A percentile compares a stretch with the other conserved stretches of the same genome.
Evolutionary conservation across 208 protist genomes (phyloP).

Genomic region (Trypanosoma boissoni): DNA sequence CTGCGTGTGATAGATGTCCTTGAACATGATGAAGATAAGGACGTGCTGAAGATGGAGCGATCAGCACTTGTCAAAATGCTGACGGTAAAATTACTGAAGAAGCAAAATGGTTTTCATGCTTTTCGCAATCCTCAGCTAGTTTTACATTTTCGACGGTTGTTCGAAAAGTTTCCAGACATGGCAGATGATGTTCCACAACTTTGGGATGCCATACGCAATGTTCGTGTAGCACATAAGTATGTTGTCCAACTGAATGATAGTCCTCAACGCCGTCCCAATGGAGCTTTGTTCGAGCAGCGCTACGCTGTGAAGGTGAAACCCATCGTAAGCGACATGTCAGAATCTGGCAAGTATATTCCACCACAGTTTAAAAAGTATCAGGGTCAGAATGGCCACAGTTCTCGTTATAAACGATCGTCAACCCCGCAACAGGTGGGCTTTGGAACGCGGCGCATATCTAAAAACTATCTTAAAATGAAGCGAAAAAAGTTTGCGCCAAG

Average conservation of each 20-base stretch:
- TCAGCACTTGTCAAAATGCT: conserved; percentile 17
- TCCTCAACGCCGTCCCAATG: conserved; percentile 17
- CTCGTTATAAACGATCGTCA: conserved; percentile 28
- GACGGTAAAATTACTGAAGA: conserved; percentile 17
- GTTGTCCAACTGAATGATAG: conserved; percentile 11
- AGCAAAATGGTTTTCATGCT: neutral
- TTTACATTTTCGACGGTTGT: conserved; percentile 55
- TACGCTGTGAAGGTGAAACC: conserved; percentile 63
- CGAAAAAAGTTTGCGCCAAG: conserved; percentile 39
- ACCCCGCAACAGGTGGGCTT: conserved; percentile 45
- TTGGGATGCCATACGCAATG: conserved; percentile 64
- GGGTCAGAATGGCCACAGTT: conserved; percentile 20
- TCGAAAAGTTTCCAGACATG: conserved; percentile 47
- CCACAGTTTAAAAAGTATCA: conserved; percentile 76
- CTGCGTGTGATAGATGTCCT: conserved; percentile 55
- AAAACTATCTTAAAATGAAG: conserved; percentile 73
- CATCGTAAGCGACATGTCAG: conserved; percentile 35
- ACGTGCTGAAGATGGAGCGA: conserved; percentile 9
- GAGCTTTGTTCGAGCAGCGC: conserved; percentile 42
- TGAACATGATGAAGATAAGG: conserved; percentile 29
- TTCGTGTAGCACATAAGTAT: conserved; percentile 56
- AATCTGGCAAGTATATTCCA: conserved; percentile 61
- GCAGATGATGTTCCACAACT: conserved; percentile 35
- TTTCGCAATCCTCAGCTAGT: conserved; percentile 38
- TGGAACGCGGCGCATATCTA: conserved; percentile 71